Evolutionary conservation across 805 yeast species (phyloP), one percentile per base, ranked within the genome.

Genomic region (Teunomyces gatunensis): DNA sequence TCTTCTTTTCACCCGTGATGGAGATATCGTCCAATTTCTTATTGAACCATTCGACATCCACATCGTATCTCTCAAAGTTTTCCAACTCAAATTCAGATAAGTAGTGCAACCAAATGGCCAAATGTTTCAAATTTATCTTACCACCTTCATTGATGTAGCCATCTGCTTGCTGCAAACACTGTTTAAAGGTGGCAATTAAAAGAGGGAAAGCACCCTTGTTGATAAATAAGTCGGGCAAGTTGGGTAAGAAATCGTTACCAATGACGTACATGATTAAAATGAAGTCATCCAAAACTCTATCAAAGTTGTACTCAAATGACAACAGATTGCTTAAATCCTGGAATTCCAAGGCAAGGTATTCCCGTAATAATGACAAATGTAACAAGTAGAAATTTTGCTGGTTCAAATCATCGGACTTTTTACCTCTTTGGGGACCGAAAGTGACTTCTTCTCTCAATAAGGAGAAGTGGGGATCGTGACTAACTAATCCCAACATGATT

Each of bases 201-300:
- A 90, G 78, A n/a, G 98, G 96, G 72, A 94, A 87, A 0, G 98
- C 99, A 56, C 97, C 98, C 57, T 91, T 94, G 63, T 90, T 91
- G 54, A 94, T 78, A 64, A 89, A 91, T 56, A 94, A 75, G 66
- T 91, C 96, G 0, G 99, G 99, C 57, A 95, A 78, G 63, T 94
- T 89, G 21, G 99, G 99, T 61, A 94, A 78, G 83, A 94, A 94
- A 77, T 94, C 99, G 63, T 94, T 94, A 59, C 99, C 99, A 57
- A 94, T 89, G 51, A 94, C 96, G 61, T 89, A 91, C 85, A 89
- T 81, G 58, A 92, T 85, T 51, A 94, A 74, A 53, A 94, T 88
- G 56, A 92, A 89, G 65, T 94, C 99, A 68, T 94, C 99, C 54
- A 94, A 69, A 21, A 90, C 77, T 53, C 91, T 78, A 67, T 94